Percentiles rank a stretch among this genome's conserved stretches.
These are phyloP conservation scores for Fusarium sp. DNA, from an alignment of 2,329 filamentous ascomycete species.

Conservation along the genomic window DNA sequence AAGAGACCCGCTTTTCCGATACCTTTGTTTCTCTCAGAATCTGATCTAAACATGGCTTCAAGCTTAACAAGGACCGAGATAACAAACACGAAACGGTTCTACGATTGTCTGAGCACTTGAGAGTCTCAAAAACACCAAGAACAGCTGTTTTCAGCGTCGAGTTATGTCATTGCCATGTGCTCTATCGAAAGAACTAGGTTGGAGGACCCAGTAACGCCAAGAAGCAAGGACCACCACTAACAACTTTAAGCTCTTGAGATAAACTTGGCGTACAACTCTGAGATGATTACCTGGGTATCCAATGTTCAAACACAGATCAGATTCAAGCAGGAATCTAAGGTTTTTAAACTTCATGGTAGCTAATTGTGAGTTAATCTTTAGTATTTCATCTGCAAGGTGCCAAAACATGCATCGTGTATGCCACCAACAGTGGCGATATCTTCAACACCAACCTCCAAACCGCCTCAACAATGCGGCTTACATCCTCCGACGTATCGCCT, in stretches of 20 bases:
- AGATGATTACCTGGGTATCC: no score
- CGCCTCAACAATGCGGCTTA: background rate
- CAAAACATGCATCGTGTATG: no score
- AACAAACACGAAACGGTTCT: rapidly evolving
- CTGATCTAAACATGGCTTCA: background rate
- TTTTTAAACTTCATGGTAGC: background rate
- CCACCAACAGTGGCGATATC: background rate
- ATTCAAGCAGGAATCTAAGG: background rate
- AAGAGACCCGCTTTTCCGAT: background rate
- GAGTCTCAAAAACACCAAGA: background rate
- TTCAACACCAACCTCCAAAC: background rate
- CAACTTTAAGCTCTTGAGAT: conserved; percentile 3
- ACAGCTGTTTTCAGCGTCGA: background rate
- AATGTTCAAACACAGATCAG: background rate
- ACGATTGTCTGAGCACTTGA: rapidly evolving
- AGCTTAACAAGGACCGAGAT: background rate
- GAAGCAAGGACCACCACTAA: background rate
- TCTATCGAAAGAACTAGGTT: background rate
- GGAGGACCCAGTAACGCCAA: background rate
- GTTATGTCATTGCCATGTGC: conserved; percentile 1
- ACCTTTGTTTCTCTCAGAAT: background rate
- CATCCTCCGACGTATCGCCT: background rate
- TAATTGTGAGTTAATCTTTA: no score
- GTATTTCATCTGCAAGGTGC: no score
- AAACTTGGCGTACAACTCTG: background rate